Base-by-base conservation (phyloP, 2,329 filamentous ascomycete species). In the Pseudonectria foliicola region DNA sequence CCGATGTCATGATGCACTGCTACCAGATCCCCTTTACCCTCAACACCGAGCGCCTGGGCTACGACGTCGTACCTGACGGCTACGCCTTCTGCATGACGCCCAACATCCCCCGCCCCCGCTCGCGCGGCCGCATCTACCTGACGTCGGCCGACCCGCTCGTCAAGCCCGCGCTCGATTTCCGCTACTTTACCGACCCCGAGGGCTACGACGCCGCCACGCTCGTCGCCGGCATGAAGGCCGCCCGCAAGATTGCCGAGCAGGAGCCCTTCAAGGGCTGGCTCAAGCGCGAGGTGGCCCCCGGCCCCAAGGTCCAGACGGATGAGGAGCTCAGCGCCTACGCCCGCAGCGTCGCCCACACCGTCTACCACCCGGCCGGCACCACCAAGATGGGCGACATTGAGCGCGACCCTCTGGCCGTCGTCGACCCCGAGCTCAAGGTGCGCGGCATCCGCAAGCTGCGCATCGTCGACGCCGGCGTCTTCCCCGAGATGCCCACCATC, bases 1-100 rank as follows among this genome's bases (percentile, higher is more conserved):
- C 83, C 44, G 88, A 95, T 55, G 66, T 93, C 53, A 94, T 94
- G 88, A 92, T 92, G 83, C 87, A 94, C 68, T 94, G 87, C 74
- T 94, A 94, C 69, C 88, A 94, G 64, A 93, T 94, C 48, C 87
- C 87, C 35, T 94, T 94, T 65, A 85, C 81, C 43, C 77, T 88
- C 49, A 94, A 94, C 72, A 95, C 87, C 2, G 67, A 73, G 36
- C 80, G 85, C 27, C 73, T 95, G 10, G 87, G 87, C 47, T 94
- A 80, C 55, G 70, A 68, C 27, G 57, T 62, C 39, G 55, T 72
- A 42, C 50, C 74, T 42, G 77, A 89, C 46, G 83, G 81, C 41
- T 82, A 89, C 52, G 86, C 85, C 34, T 93, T 93, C 70, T 92
- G 86, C 75, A 92, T 92, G 82, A 92, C 86, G 12, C 86, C 86